Percentiles rank a stretch among this genome's conserved stretches.
phyloP scores from a whole-genome alignment of 1,284 basidiomycete genomes.

The Boletus sp. region DNA sequence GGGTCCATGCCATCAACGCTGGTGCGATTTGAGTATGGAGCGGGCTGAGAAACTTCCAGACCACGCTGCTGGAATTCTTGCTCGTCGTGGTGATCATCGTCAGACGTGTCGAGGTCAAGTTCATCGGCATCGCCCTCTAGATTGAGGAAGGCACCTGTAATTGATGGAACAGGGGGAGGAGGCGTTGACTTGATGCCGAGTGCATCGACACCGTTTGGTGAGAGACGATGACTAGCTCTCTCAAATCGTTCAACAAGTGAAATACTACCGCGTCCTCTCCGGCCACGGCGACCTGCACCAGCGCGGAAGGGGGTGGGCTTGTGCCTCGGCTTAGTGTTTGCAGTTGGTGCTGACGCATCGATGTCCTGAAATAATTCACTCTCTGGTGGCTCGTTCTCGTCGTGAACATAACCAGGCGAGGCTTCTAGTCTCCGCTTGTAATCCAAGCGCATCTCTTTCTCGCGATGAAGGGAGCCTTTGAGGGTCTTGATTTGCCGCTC shows the following conservation, averaged over 20 bases:
- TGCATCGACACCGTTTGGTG: constrained; percentile 47
- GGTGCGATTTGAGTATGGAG: constrained; percentile 48
- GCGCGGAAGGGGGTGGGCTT: constrained; percentile 38
- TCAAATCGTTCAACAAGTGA: constrained; percentile 63
- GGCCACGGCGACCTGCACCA: constrained; percentile 34
- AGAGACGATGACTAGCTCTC: constrained; percentile 51
- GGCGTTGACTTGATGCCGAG: constrained; percentile 36
- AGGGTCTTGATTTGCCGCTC: constrained; percentile 78
- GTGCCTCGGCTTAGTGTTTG: constrained; percentile 30
- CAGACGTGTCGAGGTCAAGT: constrained; percentile 26
- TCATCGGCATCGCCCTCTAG: constrained; percentile 37
- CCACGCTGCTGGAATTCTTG: constrained; percentile 36
- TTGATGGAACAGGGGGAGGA: constrained; percentile 48
- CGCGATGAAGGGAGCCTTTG: constrained; percentile 70
- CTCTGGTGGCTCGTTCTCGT: constrained; percentile 42
- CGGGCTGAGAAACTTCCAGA: constrained; percentile 38
- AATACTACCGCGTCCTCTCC: constrained; percentile 45
- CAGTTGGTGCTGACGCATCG: constrained; percentile 34
- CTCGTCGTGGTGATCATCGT: constrained; percentile 40
- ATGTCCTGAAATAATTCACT: constrained; percentile 43
- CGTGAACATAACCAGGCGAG: constrained; percentile 34
- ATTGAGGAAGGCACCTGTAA: constrained; percentile 41
- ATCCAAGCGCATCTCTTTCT: constrained; percentile 74
- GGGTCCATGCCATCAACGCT: constrained; percentile 85
- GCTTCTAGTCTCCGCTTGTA: constrained; percentile 50